Evolutionary conservation across 129 eudicot species (phyloP).

Genomic region (Flaveria bidentis): DNA sequence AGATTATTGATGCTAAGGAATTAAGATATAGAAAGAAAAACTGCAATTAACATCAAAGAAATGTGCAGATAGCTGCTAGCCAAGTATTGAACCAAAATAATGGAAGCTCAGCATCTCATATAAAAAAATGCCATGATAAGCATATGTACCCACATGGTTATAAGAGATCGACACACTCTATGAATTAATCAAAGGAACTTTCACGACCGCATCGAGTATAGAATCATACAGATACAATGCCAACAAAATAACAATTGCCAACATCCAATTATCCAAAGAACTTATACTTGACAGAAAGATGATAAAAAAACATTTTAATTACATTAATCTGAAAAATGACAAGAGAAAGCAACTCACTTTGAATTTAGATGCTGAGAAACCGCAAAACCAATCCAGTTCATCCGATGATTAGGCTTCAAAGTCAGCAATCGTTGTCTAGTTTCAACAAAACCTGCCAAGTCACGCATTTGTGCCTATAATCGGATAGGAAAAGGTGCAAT

Average conservation of each 20-base stretch:
- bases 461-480: slow-evolving; percentile 98
- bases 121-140: background rate
- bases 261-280: slow-evolving; percentile 10
- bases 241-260: slow-evolving; percentile 6
- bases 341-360: slow-evolving; percentile 48
- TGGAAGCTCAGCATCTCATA: background rate
- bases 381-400: slow-evolving; percentile 99
- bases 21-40: background rate
- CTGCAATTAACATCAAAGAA: slow-evolving; percentile 19
- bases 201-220: background rate
- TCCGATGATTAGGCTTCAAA: slow-evolving; percentile 95
- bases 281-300: slow-evolving; percentile 1
- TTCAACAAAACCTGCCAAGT: slow-evolving; percentile 96
- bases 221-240: background rate
- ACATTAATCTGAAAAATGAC: background rate
- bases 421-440: slow-evolving; percentile 94
- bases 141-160: background rate
- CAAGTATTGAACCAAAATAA: slow-evolving; percentile 6
- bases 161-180: background rate
- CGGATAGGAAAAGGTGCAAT: slow-evolving; percentile 12
- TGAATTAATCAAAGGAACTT: background rate
- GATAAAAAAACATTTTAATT: background rate
- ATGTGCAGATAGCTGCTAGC: slow-evolving; percentile 3
- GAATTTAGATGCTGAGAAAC: slow-evolving; percentile 90
- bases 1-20: background rate